Percentiles rank a stretch among this genome's conserved stretches.
These are phyloP conservation scores for Staphylotrichum longicolle DNA, from an alignment of 495 filamentous ascomycete genomes.

Conservation along the genomic window DNA sequence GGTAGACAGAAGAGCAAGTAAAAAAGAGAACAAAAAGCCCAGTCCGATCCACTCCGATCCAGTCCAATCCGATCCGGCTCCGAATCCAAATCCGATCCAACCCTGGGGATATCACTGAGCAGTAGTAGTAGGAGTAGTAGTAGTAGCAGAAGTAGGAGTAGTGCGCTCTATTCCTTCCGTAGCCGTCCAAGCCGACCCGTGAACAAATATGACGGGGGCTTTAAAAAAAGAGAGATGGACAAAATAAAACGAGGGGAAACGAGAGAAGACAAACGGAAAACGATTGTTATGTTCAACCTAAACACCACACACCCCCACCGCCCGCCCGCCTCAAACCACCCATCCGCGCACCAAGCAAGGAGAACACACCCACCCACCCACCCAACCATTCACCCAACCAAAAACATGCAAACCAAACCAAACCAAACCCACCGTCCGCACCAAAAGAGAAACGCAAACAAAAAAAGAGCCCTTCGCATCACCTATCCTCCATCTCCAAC, in stretches of 20 bases:
- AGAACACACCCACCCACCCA: too few species aligned
- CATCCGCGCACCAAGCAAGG: too few species aligned
- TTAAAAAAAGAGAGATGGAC: background rate
- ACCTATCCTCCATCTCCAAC: background rate
- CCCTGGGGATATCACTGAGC: slow-evolving; percentile 6
- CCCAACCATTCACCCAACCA: too few species aligned
- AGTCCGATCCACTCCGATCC: background rate
- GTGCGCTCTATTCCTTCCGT: slow-evolving; percentile 16
- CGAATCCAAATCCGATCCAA: background rate
- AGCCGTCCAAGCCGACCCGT: background rate
- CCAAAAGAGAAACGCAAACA: background rate
- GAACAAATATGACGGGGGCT: background rate
- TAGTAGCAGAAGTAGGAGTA: too few species aligned
- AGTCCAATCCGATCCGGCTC: slow-evolving; percentile 3
- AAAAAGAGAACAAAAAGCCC: background rate
- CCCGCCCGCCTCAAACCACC: too few species aligned
- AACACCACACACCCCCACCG: background rate
- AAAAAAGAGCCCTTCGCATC: background rate
- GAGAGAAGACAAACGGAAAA: background rate
- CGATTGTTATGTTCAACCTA: background rate
- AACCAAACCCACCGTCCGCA: background rate
- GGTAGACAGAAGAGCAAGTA: slow-evolving; percentile 6
- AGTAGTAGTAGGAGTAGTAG: too few species aligned
- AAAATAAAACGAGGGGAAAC: background rate
- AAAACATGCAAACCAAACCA: too few species aligned